phyloP scores from a whole-genome alignment of 805 yeast genomes.

The Candida broadrunensis region DNA sequence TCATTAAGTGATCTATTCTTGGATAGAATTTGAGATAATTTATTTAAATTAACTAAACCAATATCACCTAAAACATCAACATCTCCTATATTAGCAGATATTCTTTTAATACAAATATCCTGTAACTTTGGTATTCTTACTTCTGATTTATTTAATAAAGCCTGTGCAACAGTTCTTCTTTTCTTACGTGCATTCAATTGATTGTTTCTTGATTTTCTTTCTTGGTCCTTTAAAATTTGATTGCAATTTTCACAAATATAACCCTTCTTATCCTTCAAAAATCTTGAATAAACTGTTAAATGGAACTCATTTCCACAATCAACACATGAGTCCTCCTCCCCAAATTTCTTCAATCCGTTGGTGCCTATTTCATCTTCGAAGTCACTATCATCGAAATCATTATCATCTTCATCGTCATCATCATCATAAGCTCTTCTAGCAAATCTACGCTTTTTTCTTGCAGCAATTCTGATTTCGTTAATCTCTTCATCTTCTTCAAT shows the following conservation, averaged over 20 bases:
- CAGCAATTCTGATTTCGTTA: slow-evolving; percentile 32
- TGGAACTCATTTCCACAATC: slow-evolving; percentile 59
- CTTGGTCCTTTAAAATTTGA: slow-evolving; percentile 35
- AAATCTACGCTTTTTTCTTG: slow-evolving; percentile 29
- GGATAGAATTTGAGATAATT: slow-evolving; percentile 72
- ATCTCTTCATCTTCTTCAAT: slow-evolving; percentile 19
- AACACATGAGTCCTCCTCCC: slow-evolving; percentile 59
- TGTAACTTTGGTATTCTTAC: slow-evolving; percentile 69
- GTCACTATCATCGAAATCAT: slow-evolving; percentile 24
- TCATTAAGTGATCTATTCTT: slow-evolving; percentile 78
- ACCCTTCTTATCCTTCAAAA: slow-evolving; percentile 51
- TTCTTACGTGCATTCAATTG: slow-evolving; percentile 67
- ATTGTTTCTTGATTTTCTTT: slow-evolving; percentile 45
- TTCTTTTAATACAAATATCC: slow-evolving; percentile 70
- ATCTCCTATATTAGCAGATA: slow-evolving; percentile 64
- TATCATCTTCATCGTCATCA: slow-evolving; percentile 33
- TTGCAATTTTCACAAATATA: slow-evolving; percentile 67
- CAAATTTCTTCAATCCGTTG: slow-evolving; percentile 29
- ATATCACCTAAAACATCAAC: slow-evolving; percentile 87
- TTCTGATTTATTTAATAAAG: slow-evolving; percentile 70
- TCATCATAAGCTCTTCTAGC: slow-evolving; percentile 35
- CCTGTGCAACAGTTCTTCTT: slow-evolving; percentile 79
- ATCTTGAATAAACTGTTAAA: slow-evolving; percentile 65
- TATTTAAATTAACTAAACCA: slow-evolving; percentile 67
- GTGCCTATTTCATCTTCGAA: slow-evolving; percentile 25